Evolutionary conservation across 257 asterid genomes (phyloP), one percentile per base, ranked within the genome.

Genomic region (Fraxinus americana): DNA sequence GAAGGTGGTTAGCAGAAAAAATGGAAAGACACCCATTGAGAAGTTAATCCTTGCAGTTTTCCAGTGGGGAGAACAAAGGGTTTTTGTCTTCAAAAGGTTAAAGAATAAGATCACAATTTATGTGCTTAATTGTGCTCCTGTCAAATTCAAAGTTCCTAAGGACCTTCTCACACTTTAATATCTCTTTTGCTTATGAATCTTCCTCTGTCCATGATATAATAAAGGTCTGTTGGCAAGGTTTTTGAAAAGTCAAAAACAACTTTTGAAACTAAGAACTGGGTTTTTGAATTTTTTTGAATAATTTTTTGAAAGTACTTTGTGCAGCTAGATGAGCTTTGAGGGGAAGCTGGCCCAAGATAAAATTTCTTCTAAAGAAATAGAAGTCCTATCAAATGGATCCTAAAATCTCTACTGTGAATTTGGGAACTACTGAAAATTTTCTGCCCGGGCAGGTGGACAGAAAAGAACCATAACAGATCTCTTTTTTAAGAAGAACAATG

Each of bases 51-150:
- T 90, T 43, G 83, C 90, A 74, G 85, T 88, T 43, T 79, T 90
- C 39, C 91, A 86, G 0, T 93, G 98, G 98, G 90, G 93, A 78
- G 96, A 82, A 77, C 88, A 86, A 72, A 85, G 88, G 77, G 81
- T 79, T 75, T 59, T 93, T 35, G 77, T 91, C 59, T 81, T 93
- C 70, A 86, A 93, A 83, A 91, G 91, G 86, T 66, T 91, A 71
- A 90, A 93, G 89, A 87, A 90, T 82, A 91, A 87, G 89, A 86
- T 90, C 73, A 84, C 86, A 4, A 59, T 90, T 39, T 90, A 84
- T 73, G 89, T 91, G 7, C 86, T 93, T 59, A 86, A 87, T 14
- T 93, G 98, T 80, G 85, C 90, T 77, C 97, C 96, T 27, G 80
- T 82, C 13, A 80, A 82, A 65, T 85, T 89, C 78, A 88, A 82